Evolutionary conservation across 352 stramenopile genomes (phyloP).

Genomic region (Globisporangium megalacanthum): DNA sequence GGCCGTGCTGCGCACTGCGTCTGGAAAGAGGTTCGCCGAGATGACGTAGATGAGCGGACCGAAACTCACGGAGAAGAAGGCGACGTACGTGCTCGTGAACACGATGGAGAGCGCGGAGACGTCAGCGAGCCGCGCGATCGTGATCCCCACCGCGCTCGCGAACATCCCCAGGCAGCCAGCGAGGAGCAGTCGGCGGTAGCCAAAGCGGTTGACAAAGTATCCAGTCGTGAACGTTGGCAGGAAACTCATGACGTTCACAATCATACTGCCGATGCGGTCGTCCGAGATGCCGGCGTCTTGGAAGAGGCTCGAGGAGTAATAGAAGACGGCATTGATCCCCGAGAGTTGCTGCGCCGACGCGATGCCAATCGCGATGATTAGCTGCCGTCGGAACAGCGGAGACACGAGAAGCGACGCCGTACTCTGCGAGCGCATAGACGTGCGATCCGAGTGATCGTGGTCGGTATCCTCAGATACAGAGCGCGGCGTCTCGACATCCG

Average conservation of each 20-base stretch:
- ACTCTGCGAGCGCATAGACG: not conserved
- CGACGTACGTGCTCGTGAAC: constrained; percentile 56
- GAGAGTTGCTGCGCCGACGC: constrained; percentile 44
- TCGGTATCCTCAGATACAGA: constrained; percentile 3
- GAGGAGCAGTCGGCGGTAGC: constrained; percentile 1
- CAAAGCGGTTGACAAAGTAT: not conserved
- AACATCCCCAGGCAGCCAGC: constrained; percentile 25
- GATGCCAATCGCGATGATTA: constrained; percentile 38
- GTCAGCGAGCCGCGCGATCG: constrained; percentile 26
- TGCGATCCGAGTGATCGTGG: not conserved
- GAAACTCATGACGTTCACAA: constrained; percentile 14
- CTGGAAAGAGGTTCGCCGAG: constrained; percentile 47
- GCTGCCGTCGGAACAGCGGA: constrained; percentile 33
- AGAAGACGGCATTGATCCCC: constrained; percentile 54
- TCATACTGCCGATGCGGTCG: constrained; percentile 31
- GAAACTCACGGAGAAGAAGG: constrained; percentile 55
- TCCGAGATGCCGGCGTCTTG: constrained; percentile 28
- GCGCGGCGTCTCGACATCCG: not conserved
- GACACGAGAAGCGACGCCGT: constrained; percentile 26
- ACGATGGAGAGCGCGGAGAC: constrained; percentile 31
- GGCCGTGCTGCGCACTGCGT: constrained; percentile 37
- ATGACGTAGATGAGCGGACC: constrained; percentile 63
- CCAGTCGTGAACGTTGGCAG: not conserved
- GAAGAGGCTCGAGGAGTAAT: constrained; percentile 46
- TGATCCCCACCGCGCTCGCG: constrained; percentile 39